Evolutionary conservation across 2,329 filamentous ascomycete species (phyloP).

Genomic region (Cladosporium sp.): DNA sequence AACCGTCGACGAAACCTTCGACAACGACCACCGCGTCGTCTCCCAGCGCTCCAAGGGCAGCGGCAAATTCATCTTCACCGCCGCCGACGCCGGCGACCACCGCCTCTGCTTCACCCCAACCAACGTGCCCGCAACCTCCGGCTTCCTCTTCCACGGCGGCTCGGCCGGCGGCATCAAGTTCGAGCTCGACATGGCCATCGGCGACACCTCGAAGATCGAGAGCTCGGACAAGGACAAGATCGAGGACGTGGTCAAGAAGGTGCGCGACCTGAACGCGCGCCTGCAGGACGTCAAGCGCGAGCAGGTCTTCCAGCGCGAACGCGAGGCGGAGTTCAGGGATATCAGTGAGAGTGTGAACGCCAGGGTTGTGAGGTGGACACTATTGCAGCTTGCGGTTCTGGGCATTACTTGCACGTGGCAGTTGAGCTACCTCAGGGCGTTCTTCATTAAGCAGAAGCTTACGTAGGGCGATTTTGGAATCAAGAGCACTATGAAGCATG

Average conservation of each 20-base stretch:
- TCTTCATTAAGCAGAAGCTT: slow-evolving; percentile 99
- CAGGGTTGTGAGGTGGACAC: slow-evolving; percentile 89
- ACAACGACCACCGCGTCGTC: slow-evolving; percentile 96
- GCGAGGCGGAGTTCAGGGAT: slow-evolving; percentile 96
- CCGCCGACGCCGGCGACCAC: slow-evolving; percentile 93
- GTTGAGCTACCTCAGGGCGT: slow-evolving; percentile 87
- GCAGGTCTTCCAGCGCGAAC: slow-evolving; percentile 97
- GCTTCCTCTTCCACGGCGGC: slow-evolving; percentile 69
- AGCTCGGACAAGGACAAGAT: slow-evolving; percentile 92
- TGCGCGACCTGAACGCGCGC: slow-evolving; percentile 84
- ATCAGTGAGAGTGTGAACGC: slow-evolving; percentile 92
- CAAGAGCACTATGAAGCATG: background rate
- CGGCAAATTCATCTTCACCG: slow-evolving; percentile 93
- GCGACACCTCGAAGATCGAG: slow-evolving; percentile 91
- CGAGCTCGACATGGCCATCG: slow-evolving; percentile 87
- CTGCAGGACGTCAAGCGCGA: slow-evolving; percentile 88
- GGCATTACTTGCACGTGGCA: slow-evolving; percentile 94
- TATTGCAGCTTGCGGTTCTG: slow-evolving; percentile 84
- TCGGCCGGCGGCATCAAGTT: slow-evolving; percentile 79
- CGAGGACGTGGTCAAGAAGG: slow-evolving; percentile 81
- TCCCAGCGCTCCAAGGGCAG: slow-evolving; percentile 74
- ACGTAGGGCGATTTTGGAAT: slow-evolving; percentile 58
- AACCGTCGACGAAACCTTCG: slow-evolving; percentile 94
- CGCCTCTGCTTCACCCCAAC: slow-evolving; percentile 89
- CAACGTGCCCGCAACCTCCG: slow-evolving; percentile 67